Conservation (phyloP, 805 yeast species). For the Metschnikowia similis region DNA sequence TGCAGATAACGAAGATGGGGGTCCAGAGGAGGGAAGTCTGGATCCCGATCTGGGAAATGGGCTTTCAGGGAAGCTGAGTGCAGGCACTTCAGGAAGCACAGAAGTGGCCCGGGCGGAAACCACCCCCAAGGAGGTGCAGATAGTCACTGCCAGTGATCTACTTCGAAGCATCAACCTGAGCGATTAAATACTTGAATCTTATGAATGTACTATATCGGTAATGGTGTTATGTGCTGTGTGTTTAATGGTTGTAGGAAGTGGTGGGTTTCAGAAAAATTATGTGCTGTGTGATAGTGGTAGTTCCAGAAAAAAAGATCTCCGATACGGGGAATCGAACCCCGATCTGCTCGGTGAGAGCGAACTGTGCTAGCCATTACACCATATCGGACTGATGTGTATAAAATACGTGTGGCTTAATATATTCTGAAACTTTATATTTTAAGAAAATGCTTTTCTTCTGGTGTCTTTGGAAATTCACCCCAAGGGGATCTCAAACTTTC, state of each 20-base stretch:
- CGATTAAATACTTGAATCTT: not conserved
- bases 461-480: too few relatives aligned
- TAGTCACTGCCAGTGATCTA: slow-evolving; percentile 14
- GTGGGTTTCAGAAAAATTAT: too few relatives aligned
- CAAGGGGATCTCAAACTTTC: too few relatives aligned
- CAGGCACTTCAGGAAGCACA: slow-evolving; percentile 1
- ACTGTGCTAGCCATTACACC: slow-evolving; percentile 18
- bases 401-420: too few relatives aligned
- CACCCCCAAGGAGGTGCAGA: slow-evolving; percentile 5
- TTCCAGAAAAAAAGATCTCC: slow-evolving; percentile 13
- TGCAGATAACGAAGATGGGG: slow-evolving; percentile 3
- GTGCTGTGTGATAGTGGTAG: too few relatives aligned
- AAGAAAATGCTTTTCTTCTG: too few relatives aligned
- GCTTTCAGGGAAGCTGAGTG: slow-evolving; percentile 5
- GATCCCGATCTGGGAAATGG: slow-evolving; percentile 6
- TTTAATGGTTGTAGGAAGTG: too few relatives aligned
- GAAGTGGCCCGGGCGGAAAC: not conserved
- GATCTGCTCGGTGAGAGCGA: slow-evolving; percentile 22
- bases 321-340: slow-evolving; percentile 21
- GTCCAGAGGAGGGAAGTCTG: slow-evolving; percentile 4
- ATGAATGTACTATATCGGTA: not conserved
- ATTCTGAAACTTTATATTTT: too few relatives aligned
- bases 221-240: too few relatives aligned
- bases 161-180: slow-evolving; percentile 8
- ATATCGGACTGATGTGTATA: too few relatives aligned